Conservation (phyloP, 176 grass and related monocot species). For the Puccinellia tenuiflora region DNA sequence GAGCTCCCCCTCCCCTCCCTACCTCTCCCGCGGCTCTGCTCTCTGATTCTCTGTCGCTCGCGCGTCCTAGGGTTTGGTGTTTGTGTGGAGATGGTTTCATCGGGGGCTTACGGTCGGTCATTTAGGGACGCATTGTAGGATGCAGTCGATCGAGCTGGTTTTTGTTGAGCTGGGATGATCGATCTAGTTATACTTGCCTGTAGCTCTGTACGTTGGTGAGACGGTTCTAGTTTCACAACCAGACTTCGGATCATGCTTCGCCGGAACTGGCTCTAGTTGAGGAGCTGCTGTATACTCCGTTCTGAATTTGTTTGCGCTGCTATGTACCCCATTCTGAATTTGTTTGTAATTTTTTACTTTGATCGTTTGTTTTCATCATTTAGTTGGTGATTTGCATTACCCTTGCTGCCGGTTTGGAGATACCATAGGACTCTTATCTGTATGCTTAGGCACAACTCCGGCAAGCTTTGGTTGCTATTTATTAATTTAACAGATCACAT, state of each 20-base stretch:
- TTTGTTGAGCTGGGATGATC: neutral
- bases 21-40: neutral
- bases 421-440: neutral
- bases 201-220: neutral
- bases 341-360: neutral
- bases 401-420: neutral
- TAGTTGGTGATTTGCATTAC: neutral
- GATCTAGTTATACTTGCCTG: neutral
- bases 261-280: neutral
- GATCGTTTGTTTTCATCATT: neutral
- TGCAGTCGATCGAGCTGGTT: neutral
- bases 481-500: neutral
- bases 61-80: conserved; percentile 2
- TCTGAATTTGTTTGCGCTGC: too few species aligned
- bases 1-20: conserved; percentile 11
- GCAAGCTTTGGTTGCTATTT: neutral
- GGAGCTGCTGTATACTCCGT: neutral
- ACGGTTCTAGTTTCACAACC: neutral
- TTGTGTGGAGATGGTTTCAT: neutral
- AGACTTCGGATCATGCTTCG: neutral
- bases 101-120: too few species aligned
- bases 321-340: too few species aligned
- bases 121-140: neutral
- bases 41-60: neutral
- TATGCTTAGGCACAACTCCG: neutral